Evolutionary conservation across 1,284 basidiomycete genomes (phyloP).

Genomic region (Filobasidium uniguttulatum): DNA sequence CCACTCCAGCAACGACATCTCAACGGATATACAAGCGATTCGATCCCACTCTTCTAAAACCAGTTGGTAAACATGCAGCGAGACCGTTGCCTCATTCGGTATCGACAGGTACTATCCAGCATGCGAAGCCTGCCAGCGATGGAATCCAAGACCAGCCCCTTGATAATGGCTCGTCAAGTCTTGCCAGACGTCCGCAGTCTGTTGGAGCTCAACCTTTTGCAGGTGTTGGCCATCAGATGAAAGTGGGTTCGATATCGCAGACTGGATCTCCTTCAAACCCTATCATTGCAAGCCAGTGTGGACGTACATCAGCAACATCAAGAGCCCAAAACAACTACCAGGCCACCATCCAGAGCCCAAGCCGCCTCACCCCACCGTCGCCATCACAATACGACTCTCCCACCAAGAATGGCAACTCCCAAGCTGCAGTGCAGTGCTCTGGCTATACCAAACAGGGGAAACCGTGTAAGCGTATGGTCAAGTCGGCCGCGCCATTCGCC

Average conservation of each 20-base stretch:
- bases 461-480: slow-evolving; percentile 32
- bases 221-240: neutral
- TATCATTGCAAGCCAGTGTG: neutral
- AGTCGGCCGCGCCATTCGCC: slow-evolving; percentile 23
- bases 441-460: slow-evolving; percentile 32
- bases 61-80: no score
- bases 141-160: no score
- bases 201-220: neutral
- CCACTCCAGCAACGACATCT: neutral
- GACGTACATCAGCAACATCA: neutral
- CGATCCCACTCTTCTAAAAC: neutral
- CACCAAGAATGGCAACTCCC: neutral
- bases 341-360: neutral
- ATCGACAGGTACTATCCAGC: neutral
- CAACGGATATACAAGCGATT: neutral
- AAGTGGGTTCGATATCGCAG: neutral
- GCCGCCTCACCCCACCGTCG: neutral
- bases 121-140: no score
- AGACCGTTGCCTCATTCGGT: neutral
- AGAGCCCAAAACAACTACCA: neutral
- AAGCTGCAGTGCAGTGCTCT: slow-evolving; percentile 21
- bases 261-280: neutral
- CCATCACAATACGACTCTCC: neutral
- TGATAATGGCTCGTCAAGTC: no score
- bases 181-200: no score